Evolutionary conservation across 805 yeast genomes (phyloP).

Genomic region (Monosporozyma yasuniensis): DNA sequence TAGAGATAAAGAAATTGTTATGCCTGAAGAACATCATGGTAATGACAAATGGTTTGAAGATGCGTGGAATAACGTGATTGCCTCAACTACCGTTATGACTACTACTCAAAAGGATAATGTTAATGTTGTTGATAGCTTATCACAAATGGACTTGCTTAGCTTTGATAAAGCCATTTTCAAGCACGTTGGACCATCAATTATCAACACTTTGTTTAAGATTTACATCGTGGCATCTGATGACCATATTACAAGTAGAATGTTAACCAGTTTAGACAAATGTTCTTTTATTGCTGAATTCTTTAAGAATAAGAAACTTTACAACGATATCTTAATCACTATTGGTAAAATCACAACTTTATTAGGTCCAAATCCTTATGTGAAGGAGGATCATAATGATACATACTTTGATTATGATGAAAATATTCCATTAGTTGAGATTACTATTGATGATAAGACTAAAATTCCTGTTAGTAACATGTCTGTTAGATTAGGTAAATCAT

Average conservation of each 20-base stretch:
- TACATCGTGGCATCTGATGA: constrained; percentile 88
- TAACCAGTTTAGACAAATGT: constrained; percentile 80
- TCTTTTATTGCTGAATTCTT: constrained; percentile 66
- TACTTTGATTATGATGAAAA: constrained; percentile 18
- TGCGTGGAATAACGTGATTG: constrained; percentile 63
- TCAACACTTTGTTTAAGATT: constrained; percentile 63
- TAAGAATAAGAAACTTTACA: constrained; percentile 47
- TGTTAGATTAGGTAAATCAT: constrained; percentile 78
- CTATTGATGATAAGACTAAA: constrained; percentile 42
- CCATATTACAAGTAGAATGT: constrained; percentile 75
- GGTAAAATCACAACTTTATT: constrained; percentile 61
- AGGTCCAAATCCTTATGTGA: constrained; percentile 16
- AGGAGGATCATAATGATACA: constrained; percentile 11
- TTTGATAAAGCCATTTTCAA: constrained; percentile 70
- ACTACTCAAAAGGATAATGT: constrained; percentile 17
- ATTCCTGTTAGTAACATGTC: constrained; percentile 76
- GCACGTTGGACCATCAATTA: constrained; percentile 51
- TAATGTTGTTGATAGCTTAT: constrained; percentile 14
- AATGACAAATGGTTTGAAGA: constrained; percentile 89
- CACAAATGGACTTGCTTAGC: constrained; percentile 33
- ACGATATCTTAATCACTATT: constrained; percentile 55
- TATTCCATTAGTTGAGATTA: constrained; percentile 35
- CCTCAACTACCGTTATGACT: constrained; percentile 31
- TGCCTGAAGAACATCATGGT: constrained; percentile 97
- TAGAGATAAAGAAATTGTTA: constrained; percentile 77